These are phyloP conservation scores for Obelidium mucronatum DNA, from an alignment of 192 early-diverging fungal species.

Conservation along the genomic window DNA sequence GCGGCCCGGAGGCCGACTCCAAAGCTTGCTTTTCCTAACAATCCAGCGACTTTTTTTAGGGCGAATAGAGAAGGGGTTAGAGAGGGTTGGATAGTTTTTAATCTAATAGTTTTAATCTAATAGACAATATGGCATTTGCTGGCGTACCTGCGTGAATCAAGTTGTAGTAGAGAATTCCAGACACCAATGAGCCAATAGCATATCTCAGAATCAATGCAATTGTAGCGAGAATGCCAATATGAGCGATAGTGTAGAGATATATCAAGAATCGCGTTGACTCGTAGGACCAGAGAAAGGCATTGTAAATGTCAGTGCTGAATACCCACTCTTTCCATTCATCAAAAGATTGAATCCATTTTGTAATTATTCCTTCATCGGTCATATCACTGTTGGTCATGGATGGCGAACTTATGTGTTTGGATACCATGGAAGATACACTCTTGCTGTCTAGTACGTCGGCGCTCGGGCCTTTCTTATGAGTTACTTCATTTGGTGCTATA, in stretches of 20 bases:
- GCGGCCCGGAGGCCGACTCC: constrained; percentile 6
- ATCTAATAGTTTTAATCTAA: background rate
- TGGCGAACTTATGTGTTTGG: background rate
- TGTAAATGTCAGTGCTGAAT: background rate
- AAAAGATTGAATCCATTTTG: background rate
- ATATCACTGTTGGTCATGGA: constrained; percentile 7
- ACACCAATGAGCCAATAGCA: constrained; percentile 16
- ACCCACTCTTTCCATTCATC: constrained; percentile 15
- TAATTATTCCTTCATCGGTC: constrained; percentile 35
- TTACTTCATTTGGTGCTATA: background rate
- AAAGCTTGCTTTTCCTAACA: constrained; percentile 26
- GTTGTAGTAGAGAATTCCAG: constrained; percentile 27
- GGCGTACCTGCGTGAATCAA: constrained; percentile 27
- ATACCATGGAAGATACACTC: too few species aligned
- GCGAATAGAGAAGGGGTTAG: background rate
- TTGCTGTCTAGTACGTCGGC: too few species aligned
- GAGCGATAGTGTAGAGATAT: constrained; percentile 21
- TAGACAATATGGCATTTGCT: background rate
- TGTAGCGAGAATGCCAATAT: constrained; percentile 9
- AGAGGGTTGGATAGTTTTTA: background rate
- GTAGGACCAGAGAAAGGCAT: constrained; percentile 6
- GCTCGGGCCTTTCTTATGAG: too few species aligned
- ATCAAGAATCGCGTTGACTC: constrained; percentile 26
- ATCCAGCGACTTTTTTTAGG: background rate
- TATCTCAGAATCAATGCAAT: constrained; percentile 19